Conservation (phyloP, 2,329 filamentous ascomycete species). For the Ilyonectria robusta region DNA sequence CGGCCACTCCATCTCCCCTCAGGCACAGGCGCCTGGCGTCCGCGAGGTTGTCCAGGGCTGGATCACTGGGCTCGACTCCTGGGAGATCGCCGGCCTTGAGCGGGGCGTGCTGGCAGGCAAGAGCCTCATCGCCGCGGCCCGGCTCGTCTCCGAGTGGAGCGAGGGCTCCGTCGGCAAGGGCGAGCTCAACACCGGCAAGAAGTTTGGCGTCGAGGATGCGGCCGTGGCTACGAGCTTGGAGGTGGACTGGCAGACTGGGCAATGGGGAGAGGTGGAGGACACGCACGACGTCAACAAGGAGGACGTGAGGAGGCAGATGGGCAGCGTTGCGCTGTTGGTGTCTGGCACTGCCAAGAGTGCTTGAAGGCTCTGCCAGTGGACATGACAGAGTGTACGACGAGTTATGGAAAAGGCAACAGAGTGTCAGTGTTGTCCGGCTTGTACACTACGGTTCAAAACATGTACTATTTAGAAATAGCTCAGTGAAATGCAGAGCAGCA, state of each 20-base stretch:
- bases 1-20: conserved; percentile 80
- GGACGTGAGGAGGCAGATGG: conserved; percentile 88
- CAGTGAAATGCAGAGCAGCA: background rate
- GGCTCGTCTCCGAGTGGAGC: conserved; percentile 91
- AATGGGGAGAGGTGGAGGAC: conserved; percentile 98
- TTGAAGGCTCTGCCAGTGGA: conserved; percentile 11
- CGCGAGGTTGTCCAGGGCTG: conserved; percentile 83
- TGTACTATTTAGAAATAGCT: conserved; percentile 34
- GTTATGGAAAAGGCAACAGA: background rate
- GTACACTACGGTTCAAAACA: conserved; percentile 34
- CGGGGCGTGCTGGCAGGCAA: conserved; percentile 88
- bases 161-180: conserved; percentile 73
- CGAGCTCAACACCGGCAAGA: conserved; percentile 49
- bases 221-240: conserved; percentile 84
- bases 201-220: conserved; percentile 87
- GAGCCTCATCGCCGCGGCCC: conserved; percentile 82
- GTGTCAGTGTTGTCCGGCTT: conserved; percentile 8
- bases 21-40: conserved; percentile 81
- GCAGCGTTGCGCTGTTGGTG: conserved; percentile 87
- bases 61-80: conserved; percentile 79
- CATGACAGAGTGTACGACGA: conserved; percentile 1
- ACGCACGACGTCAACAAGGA: conserved; percentile 97
- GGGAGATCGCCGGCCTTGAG: conserved; percentile 90
- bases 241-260: conserved; percentile 88
- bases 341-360: conserved; percentile 65